Base-by-base conservation (phyloP, 352 stramenopile genomes). In the Pythium rhizo-oryzae region DNA sequence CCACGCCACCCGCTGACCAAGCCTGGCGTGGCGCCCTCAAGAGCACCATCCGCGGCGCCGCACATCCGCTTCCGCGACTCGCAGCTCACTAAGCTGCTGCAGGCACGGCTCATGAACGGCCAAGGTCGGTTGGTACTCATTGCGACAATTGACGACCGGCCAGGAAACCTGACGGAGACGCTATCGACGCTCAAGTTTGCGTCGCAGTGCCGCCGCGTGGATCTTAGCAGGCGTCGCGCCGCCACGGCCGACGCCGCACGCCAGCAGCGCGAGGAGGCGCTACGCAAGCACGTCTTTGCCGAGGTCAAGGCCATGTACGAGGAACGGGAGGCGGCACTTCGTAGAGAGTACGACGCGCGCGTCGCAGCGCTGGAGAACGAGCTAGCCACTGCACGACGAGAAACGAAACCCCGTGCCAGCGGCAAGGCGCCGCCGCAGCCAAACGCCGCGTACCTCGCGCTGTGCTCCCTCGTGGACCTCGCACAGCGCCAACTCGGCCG, bases 101-200 rank as follows among this genome's bases (percentile, higher is more conserved):
- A 91, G 64, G 71, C 76, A 6, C 65, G 80, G 23, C 78, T 90
- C 15, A 69, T 87, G 63, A 68, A 71, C 7, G 80, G 72, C 39
- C 71, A 71, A 8, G 78, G 80, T n/a, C 72, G 70, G 0, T 65
- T 90, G 12, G 49, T 93, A 8, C 57, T 93, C 18, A 85, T 93
- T 50, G 82, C 82, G 28, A 91, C 85, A 19, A 74, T 91, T 28
- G 82, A 91, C 33, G 78, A 87, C 53, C 78, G 77, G 25, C 53
- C 75, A 0, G 64, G 65, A 19, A 87, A 91, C 66, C 65, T 91
- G 3, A 75, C 71, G 0, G 85, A 93, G 72, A 93, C 81, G 24
- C 64, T 91, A 9, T 90, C 78, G 21, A 93, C 85, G 19, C 77
- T 93, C 19, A 93, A 93, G 51, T 93, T 93, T 62, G 82, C 85